Evolutionary conservation across 1,139 yeast genomes (phyloP).

Genomic region (Candida sojae): DNA sequence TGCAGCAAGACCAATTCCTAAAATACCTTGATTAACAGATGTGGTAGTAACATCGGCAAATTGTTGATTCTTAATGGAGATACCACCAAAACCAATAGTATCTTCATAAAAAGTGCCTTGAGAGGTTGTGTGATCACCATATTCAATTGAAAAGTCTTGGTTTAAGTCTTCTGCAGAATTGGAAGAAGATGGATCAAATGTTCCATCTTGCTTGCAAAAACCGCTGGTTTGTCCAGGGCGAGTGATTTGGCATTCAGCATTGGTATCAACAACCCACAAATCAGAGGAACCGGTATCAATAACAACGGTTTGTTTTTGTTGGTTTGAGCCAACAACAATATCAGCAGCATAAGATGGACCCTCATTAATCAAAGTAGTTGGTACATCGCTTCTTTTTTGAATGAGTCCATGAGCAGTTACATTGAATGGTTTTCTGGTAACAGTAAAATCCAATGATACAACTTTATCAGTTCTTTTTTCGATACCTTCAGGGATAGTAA

Average conservation of each 20-base stretch:
- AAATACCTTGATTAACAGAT: slow-evolving; percentile 16
- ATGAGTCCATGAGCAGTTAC: slow-evolving; percentile 44
- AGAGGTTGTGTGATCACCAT: slow-evolving; percentile 24
- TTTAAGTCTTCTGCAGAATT: slow-evolving; percentile 9
- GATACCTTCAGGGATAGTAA: slow-evolving; percentile 9
- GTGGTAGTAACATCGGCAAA: slow-evolving; percentile 18
- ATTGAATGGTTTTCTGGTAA: slow-evolving; percentile 6
- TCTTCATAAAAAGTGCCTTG: slow-evolving; percentile 62
- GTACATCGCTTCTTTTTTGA: slow-evolving; percentile 2
- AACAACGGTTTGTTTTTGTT: slow-evolving; percentile 15
- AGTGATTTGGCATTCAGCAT: slow-evolving; percentile 17
- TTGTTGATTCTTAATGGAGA: slow-evolving; percentile 11
- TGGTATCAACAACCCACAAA: slow-evolving; percentile 29
- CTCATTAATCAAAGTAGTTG: slow-evolving; percentile 9
- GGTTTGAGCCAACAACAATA: slow-evolving; percentile 14
- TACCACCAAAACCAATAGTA: slow-evolving; percentile 15
- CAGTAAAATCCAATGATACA: slow-evolving; percentile 7
- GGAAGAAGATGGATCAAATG: slow-evolving; percentile 9
- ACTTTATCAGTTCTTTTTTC: slow-evolving; percentile 6
- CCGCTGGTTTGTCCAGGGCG: background rate
- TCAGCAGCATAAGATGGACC: slow-evolving; percentile 10
- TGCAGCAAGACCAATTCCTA: slow-evolving; percentile 23
- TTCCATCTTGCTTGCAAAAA: slow-evolving; percentile 7
- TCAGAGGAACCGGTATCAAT: slow-evolving; percentile 34
- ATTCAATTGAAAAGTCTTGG: slow-evolving; percentile 10